Evolutionary conservation across 2,329 filamentous ascomycete species (phyloP).

Genomic region (Diaporthe vaccinii): DNA sequence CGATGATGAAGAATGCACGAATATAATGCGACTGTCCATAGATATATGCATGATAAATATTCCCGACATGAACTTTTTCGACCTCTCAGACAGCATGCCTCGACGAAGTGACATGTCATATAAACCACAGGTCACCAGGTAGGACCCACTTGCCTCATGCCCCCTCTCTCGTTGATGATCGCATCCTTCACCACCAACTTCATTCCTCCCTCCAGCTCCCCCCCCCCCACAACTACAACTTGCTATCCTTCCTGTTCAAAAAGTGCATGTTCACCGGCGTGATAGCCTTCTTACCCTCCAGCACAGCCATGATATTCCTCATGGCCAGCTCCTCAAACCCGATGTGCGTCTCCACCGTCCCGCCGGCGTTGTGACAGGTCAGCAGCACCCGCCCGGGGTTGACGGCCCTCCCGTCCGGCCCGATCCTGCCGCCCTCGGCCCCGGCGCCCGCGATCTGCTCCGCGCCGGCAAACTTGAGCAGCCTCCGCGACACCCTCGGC

Average conservation of each 20-base stretch:
- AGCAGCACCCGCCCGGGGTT: constrained; percentile 64
- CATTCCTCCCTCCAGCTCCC: too few species aligned
- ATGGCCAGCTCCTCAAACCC: constrained; percentile 77
- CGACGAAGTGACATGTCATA: constrained; percentile 1
- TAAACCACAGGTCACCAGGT: not conserved
- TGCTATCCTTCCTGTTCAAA: constrained; percentile 50
- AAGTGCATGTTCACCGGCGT: constrained; percentile 75
- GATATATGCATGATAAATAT: constrained; percentile 20
- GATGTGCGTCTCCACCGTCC: constrained; percentile 75
- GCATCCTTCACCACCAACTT: not conserved
- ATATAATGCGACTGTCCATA: not conserved
- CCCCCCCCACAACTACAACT: constrained; percentile 8
- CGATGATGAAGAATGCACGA: constrained; percentile 2
- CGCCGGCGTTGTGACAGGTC: constrained; percentile 77
- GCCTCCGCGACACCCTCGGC: constrained; percentile 63
- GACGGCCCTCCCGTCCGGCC: not conserved
- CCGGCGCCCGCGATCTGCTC: constrained; percentile 3
- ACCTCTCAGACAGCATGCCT: not conserved
- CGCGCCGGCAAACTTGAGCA: constrained; percentile 56
- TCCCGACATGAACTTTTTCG: not conserved
- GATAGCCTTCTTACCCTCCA: constrained; percentile 63
- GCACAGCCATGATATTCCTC: constrained; percentile 74
- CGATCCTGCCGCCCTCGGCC: not conserved
- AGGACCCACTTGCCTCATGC: not conserved
- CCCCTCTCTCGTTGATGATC: not conserved